Percentiles rank a stretch among this genome's conserved stretches.
These are phyloP conservation scores for Talaromyces liani DNA, from an alignment of 495 filamentous ascomycete species.

Conservation along the genomic window DNA sequence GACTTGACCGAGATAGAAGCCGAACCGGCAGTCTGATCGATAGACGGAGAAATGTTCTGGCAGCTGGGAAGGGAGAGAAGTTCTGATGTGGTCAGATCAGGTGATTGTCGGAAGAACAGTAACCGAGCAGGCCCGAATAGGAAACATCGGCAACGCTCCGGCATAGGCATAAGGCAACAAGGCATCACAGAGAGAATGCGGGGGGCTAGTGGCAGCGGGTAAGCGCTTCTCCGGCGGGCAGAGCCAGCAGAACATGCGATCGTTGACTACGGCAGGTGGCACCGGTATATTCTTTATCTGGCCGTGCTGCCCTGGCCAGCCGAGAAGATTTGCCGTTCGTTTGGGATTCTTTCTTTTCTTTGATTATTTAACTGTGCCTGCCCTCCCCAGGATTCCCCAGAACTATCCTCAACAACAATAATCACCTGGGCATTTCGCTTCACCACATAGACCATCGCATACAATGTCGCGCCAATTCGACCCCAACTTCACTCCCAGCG, in stretches of 20 bases:
- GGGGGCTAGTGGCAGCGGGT: not conserved
- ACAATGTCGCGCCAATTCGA: constrained; percentile 34
- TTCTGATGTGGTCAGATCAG: not conserved
- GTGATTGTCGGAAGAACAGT: not conserved
- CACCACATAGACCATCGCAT: not conserved
- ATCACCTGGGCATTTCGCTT: not conserved
- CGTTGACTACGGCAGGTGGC: not conserved
- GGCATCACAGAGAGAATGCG: not conserved
- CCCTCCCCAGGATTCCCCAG: constrained; percentile 5
- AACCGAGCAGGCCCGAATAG: not conserved
- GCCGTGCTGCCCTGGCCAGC: not conserved
- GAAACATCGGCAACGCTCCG: not conserved
- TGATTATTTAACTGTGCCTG: not conserved
- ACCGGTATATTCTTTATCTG: not conserved
- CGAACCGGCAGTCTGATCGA: not conserved
- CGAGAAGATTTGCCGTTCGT: not conserved
- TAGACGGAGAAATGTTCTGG: not conserved
- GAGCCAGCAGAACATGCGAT: not conserved
- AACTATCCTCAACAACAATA: not conserved
- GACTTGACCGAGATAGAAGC: not conserved
- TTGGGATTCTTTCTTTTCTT: not conserved
- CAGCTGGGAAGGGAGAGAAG: not conserved
- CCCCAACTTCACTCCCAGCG: constrained; percentile 58
- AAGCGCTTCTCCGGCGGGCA: constrained; percentile 1
- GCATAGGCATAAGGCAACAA: not conserved